A percentile compares a stretch with the other conserved stretches of the same genome.
Conservation (phyloP, 768 basidiomycete genomes). For the Amanita jacksonii region DNA sequence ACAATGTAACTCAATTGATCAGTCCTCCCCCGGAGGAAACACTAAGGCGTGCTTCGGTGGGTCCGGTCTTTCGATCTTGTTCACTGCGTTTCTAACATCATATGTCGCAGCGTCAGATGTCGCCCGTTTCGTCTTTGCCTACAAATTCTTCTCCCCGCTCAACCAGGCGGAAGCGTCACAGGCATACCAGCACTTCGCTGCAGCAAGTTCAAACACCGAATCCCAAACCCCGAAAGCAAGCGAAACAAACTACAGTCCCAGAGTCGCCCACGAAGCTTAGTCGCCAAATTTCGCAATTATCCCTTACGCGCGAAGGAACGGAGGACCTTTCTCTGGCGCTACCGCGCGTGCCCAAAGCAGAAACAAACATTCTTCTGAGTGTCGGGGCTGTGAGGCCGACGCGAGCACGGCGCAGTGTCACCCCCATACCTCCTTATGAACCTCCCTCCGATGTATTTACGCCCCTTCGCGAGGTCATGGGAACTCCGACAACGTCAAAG, state of each 20-base stretch:
- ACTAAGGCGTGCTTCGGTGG: conserved; percentile 21
- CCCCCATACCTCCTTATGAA: conserved; percentile 54
- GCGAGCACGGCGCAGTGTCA: conserved; percentile 33
- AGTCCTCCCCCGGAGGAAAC: conserved; percentile 59
- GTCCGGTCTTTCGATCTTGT: conserved; percentile 8
- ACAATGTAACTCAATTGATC: conserved; percentile 28
- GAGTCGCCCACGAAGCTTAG: conserved; percentile 19
- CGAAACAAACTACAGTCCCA: conserved; percentile 14
- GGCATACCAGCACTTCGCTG: conserved; percentile 12
- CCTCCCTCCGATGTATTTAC: conserved; percentile 62
- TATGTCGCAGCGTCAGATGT: conserved; percentile 11
- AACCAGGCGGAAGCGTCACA: conserved; percentile 10
- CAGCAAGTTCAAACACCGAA: conserved; percentile 42
- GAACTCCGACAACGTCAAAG: conserved; percentile 31
- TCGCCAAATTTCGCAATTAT: conserved; percentile 2
- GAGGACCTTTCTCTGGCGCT: no score
- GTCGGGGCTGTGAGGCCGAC: conserved; percentile 17
- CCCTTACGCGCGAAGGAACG: no score
- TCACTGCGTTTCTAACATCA: conserved; percentile 8
- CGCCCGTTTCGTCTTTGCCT: conserved; percentile 18
- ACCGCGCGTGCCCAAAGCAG: no score
- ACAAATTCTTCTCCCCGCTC: conserved; percentile 10
- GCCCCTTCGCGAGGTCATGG: conserved; percentile 53
- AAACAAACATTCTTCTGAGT: no score
- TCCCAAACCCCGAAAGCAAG: conserved; percentile 50